Percentiles rank a stretch among this genome's conserved stretches.
Evolutionary conservation across 2,329 filamentous ascomycete species (phyloP).

Genomic region (Hyphodiscus sp.): DNA sequence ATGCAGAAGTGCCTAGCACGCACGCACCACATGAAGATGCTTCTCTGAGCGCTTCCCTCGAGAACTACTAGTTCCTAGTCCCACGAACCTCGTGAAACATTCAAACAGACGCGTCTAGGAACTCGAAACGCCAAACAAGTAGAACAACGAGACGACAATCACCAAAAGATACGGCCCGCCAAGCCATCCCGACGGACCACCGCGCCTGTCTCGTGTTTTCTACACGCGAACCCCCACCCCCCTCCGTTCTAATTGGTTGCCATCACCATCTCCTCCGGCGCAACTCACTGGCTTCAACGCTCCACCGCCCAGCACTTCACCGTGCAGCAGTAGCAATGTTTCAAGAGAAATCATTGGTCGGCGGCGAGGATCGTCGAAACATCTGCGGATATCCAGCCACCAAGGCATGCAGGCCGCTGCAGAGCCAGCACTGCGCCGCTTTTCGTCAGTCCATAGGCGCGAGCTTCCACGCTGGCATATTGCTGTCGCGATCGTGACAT

Average conservation of each 20-base stretch:
- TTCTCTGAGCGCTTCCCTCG: background rate
- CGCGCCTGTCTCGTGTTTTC: background rate
- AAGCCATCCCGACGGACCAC: background rate
- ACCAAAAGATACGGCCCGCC: background rate
- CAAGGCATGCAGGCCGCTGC: constrained; percentile 2
- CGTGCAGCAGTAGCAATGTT: background rate
- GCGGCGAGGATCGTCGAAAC: background rate
- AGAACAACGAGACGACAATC: background rate
- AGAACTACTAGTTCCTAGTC: background rate
- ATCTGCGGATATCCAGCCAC: background rate
- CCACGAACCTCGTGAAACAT: background rate
- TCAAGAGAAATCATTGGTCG: background rate
- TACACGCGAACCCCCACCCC: no score
- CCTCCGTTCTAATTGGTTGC: background rate
- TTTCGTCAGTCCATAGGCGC: background rate
- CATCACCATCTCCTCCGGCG: background rate
- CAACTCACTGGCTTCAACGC: background rate
- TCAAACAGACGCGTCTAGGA: background rate
- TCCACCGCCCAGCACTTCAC: background rate
- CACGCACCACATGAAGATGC: background rate
- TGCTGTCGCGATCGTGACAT: constrained; percentile 19
- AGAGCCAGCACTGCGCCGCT: background rate
- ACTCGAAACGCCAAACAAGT: background rate
- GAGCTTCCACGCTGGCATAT: background rate
- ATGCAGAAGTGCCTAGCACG: no score